Base-by-base conservation (phyloP, 2,329 filamentous ascomycete species). In the Alternaria rosae region DNA sequence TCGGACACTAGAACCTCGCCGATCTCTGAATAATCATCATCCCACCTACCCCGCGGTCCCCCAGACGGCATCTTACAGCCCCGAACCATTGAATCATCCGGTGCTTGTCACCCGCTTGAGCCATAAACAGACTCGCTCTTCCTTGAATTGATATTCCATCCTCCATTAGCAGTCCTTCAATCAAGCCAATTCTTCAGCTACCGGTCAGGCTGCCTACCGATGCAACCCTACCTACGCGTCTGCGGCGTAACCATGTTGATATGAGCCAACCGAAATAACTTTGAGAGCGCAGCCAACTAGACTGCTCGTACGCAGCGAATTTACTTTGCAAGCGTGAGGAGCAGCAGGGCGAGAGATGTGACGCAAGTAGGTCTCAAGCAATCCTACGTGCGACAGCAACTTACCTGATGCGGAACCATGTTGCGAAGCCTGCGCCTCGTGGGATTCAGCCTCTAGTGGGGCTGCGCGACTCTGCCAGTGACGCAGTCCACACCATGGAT, bases 11-110 rank as follows among this genome's bases (percentile, higher is more conserved):
- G 51, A 20, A 38, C 41, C 28, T 54, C 35, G 62, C 63, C 51
- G 61, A 66, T 70, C 47, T 56, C 62, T 69, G 45, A 66, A 60
- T 64, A 64, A 62, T 38, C 52, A 43, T 47, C 47, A 50, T 54
- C 23, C 43, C 57, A 48, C 45, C 56, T 63, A 63, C 69, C 70
- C 69, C 70, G 63, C 70, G 67, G 53, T 54, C 17, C 42, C 56
- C 59, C 59, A 42, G 45, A 43, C 63, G 56, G 62, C 30, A 54
- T 57, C 59, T 28, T 43, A 43, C 63, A 54, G 62, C 43, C 64
- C 64, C 62, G 65, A 57, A 51, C 54, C 35, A 43, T 53, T 64
- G 67, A 59, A 58, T 66, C 54, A 48, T 48, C 51, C 55, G 54
- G 62, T 50, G 53, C 42, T 47, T 62, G 53, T 54, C 61, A 56